Percentiles rank a stretch among this genome's conserved stretches.
Evolutionary conservation across 2,329 filamentous ascomycete genomes (phyloP).

Genomic region (Aspergillus tanneri): DNA sequence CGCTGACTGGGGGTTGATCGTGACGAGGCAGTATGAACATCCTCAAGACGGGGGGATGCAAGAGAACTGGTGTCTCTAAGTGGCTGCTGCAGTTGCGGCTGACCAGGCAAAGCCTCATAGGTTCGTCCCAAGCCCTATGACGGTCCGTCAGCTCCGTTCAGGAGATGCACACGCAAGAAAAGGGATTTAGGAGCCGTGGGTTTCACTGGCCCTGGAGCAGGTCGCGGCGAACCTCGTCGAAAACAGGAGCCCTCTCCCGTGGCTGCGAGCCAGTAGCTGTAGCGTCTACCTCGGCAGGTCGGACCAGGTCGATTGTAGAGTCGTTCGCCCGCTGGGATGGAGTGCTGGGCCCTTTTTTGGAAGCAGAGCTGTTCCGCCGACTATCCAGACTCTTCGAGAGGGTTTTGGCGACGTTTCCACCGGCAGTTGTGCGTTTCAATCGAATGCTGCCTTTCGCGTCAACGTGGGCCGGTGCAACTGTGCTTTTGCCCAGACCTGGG

Average conservation of each 20-base stretch:
- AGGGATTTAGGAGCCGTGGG: conserved; percentile 11
- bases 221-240: conserved; percentile 52
- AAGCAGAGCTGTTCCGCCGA: conserved; percentile 81
- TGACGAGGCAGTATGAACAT: conserved; percentile 23
- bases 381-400: conserved; percentile 87
- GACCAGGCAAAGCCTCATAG: conserved; percentile 5
- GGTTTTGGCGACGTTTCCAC: conserved; percentile 73
- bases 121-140: conserved; percentile 21
- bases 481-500: conserved; percentile 85
- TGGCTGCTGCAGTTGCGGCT: conserved; percentile 1
- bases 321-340: conserved; percentile 34
- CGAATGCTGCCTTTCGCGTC: conserved; percentile 72
- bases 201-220: conserved; percentile 45
- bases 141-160: conserved; percentile 23
- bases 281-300: conserved; percentile 37
- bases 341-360: conserved; percentile 63
- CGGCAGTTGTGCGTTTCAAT: conserved; percentile 55
- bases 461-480: conserved; percentile 81
- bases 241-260: conserved; percentile 42
- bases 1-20: conserved; percentile 27
- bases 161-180: conserved; percentile 10
- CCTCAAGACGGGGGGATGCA: conserved; percentile 18
- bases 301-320: conserved; percentile 37
- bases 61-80: conserved; percentile 14
- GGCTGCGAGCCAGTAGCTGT: conserved; percentile 25